Evolutionary conservation across 164 flowering plant genomes (phyloP).

Genomic region (Cinnamomum chago): DNA sequence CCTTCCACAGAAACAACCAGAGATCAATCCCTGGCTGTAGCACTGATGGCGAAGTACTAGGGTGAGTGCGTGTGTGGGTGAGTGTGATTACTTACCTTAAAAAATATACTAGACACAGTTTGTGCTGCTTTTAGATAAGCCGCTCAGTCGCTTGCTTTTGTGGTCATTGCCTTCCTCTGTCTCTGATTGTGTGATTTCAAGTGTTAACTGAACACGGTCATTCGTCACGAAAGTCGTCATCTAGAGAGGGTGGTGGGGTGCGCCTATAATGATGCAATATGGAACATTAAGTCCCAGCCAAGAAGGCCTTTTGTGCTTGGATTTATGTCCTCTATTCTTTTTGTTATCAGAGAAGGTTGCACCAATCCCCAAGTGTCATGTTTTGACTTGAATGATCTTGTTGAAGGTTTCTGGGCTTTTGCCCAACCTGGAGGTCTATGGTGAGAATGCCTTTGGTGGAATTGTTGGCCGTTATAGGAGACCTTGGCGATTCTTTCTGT

Average conservation of each 20-base stretch:
- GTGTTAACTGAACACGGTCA: background rate
- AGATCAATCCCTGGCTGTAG: too few species aligned
- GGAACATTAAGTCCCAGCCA: slow-evolving; percentile 15
- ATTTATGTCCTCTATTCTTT: slow-evolving; percentile 15
- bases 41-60: too few species aligned
- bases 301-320: slow-evolving; percentile 27
- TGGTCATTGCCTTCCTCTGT: background rate
- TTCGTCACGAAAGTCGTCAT: too few species aligned
- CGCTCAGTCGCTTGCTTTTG: background rate
- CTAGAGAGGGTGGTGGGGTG: slow-evolving; percentile 11
- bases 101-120: too few species aligned
- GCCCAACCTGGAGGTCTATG: slow-evolving; percentile 74
- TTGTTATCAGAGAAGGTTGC: slow-evolving; percentile 33
- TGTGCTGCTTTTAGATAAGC: background rate
- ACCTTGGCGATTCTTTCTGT: slow-evolving; percentile 86
- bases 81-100: too few species aligned
- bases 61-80: too few species aligned
- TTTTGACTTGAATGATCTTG: slow-evolving; percentile 67
- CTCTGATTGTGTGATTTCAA: background rate
- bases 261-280: slow-evolving; percentile 2
- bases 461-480: slow-evolving; percentile 74
- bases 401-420: slow-evolving; percentile 71
- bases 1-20: too few species aligned
- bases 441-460: slow-evolving; percentile 67
- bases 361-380: slow-evolving; percentile 33